Evolutionary conservation across 495 filamentous ascomycete genomes (phyloP).

Genomic region (Penicillium ucsense): DNA sequence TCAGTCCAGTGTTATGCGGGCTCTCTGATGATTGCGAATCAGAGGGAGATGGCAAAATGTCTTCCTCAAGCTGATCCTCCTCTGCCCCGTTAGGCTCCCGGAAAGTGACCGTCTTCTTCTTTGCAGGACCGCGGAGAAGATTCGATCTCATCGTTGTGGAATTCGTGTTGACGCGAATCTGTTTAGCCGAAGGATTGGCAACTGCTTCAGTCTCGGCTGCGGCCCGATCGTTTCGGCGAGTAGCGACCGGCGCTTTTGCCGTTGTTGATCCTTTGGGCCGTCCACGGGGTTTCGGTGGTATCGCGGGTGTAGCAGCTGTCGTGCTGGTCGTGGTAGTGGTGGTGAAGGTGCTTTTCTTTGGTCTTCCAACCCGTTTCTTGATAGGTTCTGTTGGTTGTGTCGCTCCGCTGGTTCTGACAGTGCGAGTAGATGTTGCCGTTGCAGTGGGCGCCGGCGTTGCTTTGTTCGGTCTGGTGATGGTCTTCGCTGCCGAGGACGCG

Average conservation of each 20-base stretch:
- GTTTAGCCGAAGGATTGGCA: conserved; percentile 10
- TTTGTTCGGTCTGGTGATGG: conserved; percentile 9
- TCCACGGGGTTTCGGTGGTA: conserved; percentile 22
- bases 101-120: conserved; percentile 48
- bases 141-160: conserved; percentile 27
- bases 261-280: conserved; percentile 23
- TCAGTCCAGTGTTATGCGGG: conserved; percentile 25
- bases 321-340: not conserved
- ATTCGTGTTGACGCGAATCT: conserved; percentile 21
- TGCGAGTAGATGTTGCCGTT: conserved; percentile 4
- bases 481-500: not conserved
- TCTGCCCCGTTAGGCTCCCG: conserved; percentile 31
- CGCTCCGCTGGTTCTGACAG: conserved; percentile 16
- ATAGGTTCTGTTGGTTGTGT: conserved; percentile 17
- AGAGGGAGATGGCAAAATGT: conserved; percentile 12
- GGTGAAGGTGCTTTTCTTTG: conserved; percentile 15
- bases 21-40: conserved; percentile 11
- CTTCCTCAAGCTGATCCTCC: conserved; percentile 27
- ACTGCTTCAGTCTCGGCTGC: conserved; percentile 9
- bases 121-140: conserved; percentile 30
- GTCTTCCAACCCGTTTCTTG: conserved; percentile 29
- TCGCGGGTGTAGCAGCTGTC: conserved; percentile 7
- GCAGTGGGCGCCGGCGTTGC: conserved; percentile 3
- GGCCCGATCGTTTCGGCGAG: conserved; percentile 17
- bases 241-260: conserved; percentile 8